phyloP scores from a whole-genome alignment of 805 yeast species.

The Danielozyma ontarioensis region DNA sequence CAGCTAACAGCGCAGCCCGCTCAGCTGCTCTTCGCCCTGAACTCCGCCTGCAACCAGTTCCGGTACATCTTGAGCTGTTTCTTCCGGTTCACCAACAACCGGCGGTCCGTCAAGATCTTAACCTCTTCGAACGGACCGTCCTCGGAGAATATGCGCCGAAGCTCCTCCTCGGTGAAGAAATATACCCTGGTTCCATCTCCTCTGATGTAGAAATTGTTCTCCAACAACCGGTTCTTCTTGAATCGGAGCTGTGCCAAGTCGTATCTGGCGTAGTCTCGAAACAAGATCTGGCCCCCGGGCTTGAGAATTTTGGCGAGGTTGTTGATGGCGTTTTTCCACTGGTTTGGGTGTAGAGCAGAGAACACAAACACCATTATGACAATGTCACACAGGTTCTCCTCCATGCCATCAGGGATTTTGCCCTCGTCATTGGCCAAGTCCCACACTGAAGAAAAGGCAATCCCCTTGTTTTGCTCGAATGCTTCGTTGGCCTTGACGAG shows the following conservation, averaged over 20 bases:
- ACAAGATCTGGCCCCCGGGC: constrained; percentile 87
- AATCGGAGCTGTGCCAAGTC: constrained; percentile 94
- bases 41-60: constrained; percentile 94
- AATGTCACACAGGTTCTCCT: constrained; percentile 77
- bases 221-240: constrained; percentile 79
- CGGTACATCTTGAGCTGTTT: constrained; percentile 92
- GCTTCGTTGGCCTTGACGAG: constrained; percentile 62
- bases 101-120: constrained; percentile 82
- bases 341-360: constrained; percentile 85
- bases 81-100: constrained; percentile 87
- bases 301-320: constrained; percentile 71
- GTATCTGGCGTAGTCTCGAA: constrained; percentile 93
- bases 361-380: constrained; percentile 95
- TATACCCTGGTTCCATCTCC: constrained; percentile 98
- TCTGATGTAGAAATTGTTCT: constrained; percentile 90
- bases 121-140: constrained; percentile 55
- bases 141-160: constrained; percentile 58
- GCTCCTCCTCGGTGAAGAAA: constrained; percentile 92
- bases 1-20: background rate
- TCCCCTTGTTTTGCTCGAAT: constrained; percentile 47
- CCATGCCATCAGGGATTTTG: constrained; percentile 76
- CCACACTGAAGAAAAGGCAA: constrained; percentile 88
- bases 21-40: constrained; percentile 27
- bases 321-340: constrained; percentile 77
- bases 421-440: constrained; percentile 79